Evolutionary conservation across 2,329 filamentous ascomycete genomes (phyloP).

Genomic region (Botryosphaeria agaves): DNA sequence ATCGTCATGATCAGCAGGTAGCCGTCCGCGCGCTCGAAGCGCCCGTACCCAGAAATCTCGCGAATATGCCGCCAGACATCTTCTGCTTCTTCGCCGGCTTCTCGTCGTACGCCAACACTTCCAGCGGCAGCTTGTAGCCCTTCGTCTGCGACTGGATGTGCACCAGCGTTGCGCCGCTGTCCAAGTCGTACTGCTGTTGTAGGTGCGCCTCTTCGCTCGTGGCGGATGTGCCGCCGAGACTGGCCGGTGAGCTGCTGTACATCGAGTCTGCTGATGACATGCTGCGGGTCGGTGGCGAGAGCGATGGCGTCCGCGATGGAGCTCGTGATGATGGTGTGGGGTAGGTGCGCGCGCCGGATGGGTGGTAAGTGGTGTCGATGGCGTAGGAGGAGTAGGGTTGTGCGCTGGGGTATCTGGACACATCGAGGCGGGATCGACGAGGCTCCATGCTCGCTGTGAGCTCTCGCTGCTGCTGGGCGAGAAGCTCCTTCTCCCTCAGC

Average conservation of each 20-base stretch:
- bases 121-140: constrained; percentile 10
- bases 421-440: constrained; percentile 10
- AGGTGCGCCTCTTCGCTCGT: constrained; percentile 9
- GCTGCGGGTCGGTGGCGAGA: constrained; percentile 28
- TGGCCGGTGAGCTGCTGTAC: constrained; percentile 14
- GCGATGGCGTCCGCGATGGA: constrained; percentile 29
- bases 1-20: background rate
- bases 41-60: constrained; percentile 12
- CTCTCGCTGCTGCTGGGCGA: constrained; percentile 15
- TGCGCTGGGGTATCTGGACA: constrained; percentile 17
- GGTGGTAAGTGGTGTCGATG: constrained; percentile 5
- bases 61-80: constrained; percentile 14
- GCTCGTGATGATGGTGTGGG: constrained; percentile 15
- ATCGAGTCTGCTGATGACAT: constrained; percentile 15
- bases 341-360: constrained; percentile 11
- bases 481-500: constrained; percentile 21
- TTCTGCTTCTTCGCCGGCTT: constrained; percentile 18
- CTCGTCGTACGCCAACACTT: constrained; percentile 3
- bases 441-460: constrained; percentile 21
- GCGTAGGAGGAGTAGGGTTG: constrained; percentile 17
- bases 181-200: constrained; percentile 24
- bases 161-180: constrained; percentile 23
- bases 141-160: constrained; percentile 20
- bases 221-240: constrained; percentile 13
- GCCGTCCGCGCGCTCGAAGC: background rate